Conservation (phyloP, 2,329 filamentous ascomycete genomes). For the Stachybotrys chartarum region DNA sequence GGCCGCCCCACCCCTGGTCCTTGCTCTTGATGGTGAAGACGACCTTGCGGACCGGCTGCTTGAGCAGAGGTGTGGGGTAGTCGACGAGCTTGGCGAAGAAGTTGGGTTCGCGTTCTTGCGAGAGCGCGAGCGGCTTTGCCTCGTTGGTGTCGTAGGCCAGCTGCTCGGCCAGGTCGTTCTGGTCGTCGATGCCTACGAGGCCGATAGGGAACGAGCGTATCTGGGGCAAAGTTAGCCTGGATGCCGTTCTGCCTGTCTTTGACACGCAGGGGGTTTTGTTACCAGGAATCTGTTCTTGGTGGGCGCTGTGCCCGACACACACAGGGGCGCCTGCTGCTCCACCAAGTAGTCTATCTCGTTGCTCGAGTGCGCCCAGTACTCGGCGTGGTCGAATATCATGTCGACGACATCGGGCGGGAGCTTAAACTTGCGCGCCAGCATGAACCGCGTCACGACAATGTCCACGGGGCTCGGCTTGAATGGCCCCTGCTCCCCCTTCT, state of each 20-base stretch:
- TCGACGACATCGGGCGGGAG: conserved; percentile 51
- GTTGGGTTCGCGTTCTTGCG: conserved; percentile 15
- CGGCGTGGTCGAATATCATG: conserved; percentile 48
- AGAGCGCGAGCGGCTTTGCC: conserved; percentile 17
- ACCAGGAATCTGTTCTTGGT: conserved; percentile 26
- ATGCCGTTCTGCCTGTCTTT: no score
- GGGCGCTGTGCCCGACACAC: conserved; percentile 13
- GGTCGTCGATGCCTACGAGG: conserved; percentile 18
- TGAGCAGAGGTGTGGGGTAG: conserved; percentile 31
- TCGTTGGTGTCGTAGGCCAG: conserved; percentile 21
- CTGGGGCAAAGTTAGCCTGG: conserved; percentile 8
- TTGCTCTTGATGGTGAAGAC: conserved; percentile 50
- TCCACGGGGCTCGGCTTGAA: conserved; percentile 35
- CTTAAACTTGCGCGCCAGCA: conserved; percentile 33
- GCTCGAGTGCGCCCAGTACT: conserved; percentile 53
- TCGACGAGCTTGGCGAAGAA: conserved; percentile 26
- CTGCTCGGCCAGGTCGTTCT: conserved; percentile 17
- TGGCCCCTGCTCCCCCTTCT: neutral
- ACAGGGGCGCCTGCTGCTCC: conserved; percentile 12
- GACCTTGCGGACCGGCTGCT: conserved; percentile 50
- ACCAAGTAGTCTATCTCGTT: conserved; percentile 20
- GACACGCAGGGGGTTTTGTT: neutral
- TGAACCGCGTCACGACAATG: conserved; percentile 38
- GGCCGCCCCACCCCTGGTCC: conserved; percentile 52
- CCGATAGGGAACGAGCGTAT: conserved; percentile 31